phyloP scores from a whole-genome alignment of 169 alveolate genomes.

The Eimeria falciformis region DNA sequence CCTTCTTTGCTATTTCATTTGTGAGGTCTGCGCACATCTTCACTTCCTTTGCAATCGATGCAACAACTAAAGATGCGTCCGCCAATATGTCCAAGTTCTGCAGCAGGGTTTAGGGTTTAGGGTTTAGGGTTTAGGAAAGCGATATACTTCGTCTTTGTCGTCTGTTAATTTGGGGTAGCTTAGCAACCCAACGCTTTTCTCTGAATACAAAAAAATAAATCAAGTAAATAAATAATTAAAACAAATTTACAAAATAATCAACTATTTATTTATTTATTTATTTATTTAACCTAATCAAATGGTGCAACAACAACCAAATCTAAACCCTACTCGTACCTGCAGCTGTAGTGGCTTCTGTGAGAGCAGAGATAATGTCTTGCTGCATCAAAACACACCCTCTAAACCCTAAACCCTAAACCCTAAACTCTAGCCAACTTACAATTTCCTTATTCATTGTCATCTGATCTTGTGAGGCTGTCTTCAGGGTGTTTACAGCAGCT shows the following conservation, averaged over 20 bases:
- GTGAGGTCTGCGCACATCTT: background rate
- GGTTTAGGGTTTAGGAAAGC: background rate
- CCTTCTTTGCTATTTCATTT: slow-evolving; percentile 21
- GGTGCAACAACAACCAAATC: background rate
- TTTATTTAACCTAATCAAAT: background rate
- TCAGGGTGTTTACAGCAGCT: slow-evolving; percentile 11
- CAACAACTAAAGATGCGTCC: background rate
- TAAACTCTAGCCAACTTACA: background rate
- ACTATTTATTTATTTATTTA: background rate
- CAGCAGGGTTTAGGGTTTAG: background rate
- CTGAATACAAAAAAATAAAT: background rate
- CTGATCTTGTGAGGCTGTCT: background rate
- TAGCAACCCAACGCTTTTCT: background rate
- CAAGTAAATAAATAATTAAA: background rate
- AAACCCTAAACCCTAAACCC: background rate
- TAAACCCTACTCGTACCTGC: slow-evolving; percentile 3
- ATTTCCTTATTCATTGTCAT: slow-evolving; percentile 7
- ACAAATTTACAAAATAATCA: background rate
- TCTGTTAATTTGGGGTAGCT: slow-evolving; percentile 20
- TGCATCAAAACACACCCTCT: background rate
- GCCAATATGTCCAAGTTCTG: background rate
- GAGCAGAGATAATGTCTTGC: background rate
- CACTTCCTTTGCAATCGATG: background rate
- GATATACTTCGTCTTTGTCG: background rate
- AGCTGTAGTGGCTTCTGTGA: background rate